These are phyloP conservation scores for Talaromyces adpressus DNA, from an alignment of 495 filamentous ascomycete species.

Conservation along the genomic window DNA sequence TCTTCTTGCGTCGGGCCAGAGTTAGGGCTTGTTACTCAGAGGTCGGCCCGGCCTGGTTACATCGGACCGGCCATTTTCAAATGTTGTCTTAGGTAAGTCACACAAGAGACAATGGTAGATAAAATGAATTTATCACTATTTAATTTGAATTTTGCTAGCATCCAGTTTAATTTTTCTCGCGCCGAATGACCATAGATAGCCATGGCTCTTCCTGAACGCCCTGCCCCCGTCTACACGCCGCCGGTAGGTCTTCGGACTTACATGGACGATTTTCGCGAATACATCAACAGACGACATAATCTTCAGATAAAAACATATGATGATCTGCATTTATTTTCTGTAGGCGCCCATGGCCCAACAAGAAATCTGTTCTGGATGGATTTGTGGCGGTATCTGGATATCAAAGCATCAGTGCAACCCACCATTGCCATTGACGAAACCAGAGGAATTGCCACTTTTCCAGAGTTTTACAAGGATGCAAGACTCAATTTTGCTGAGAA, in stretches of 20 bases:
- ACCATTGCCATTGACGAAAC: slow-evolving; percentile 51
- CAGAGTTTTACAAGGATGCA: slow-evolving; percentile 51
- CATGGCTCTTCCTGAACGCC: neutral
- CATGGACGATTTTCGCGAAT: slow-evolving; percentile 17
- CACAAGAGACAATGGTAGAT: too few relatives aligned
- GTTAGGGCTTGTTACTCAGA: too few relatives aligned
- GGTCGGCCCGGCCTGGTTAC: too few relatives aligned
- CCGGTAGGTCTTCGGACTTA: neutral
- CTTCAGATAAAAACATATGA: slow-evolving; percentile 12
- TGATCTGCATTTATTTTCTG: slow-evolving; percentile 10
- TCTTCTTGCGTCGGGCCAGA: too few relatives aligned
- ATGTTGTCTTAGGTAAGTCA: too few relatives aligned
- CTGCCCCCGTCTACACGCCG: neutral
- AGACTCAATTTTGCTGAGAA: slow-evolving; percentile 73
- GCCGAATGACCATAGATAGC: neutral
- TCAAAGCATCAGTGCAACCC: slow-evolving; percentile 32
- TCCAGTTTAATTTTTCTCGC: neutral
- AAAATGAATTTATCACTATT: neutral
- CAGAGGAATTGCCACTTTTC: slow-evolving; percentile 54
- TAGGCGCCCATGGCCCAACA: slow-evolving; percentile 11
- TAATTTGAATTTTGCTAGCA: neutral
- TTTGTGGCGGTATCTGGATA: slow-evolving; percentile 15
- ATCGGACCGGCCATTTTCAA: too few relatives aligned
- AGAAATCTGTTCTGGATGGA: slow-evolving; percentile 17
- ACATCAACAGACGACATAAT: slow-evolving; percentile 17